phyloP scores from a whole-genome alignment of 2,329 filamentous ascomycete genomes.

The Fusarium sp. region DNA sequence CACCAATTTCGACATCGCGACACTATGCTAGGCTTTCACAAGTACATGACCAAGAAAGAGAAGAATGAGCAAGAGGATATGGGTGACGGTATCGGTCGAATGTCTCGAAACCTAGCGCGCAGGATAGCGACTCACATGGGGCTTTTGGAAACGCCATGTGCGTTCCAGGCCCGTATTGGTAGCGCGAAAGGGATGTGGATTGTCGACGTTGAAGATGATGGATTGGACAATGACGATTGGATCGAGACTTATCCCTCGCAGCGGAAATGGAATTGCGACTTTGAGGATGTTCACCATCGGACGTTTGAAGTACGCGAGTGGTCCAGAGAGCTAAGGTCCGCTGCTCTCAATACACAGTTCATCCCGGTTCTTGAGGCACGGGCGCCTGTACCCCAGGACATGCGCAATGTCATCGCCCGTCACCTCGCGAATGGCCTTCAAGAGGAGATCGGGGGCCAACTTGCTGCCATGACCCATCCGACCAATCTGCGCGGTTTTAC shows the following conservation, averaged over 20 bases:
- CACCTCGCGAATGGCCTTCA: conserved; percentile 61
- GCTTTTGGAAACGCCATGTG: conserved; percentile 65
- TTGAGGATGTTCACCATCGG: conserved; percentile 58
- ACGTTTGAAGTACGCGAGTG: conserved; percentile 71
- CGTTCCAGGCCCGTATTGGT: conserved; percentile 75
- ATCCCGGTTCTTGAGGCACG: conserved; percentile 73
- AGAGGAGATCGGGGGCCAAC: conserved; percentile 61
- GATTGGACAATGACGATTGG: conserved; percentile 61
- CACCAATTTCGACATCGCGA: conserved; percentile 53
- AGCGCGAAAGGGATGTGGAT: conserved; percentile 82
- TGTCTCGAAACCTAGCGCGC: conserved; percentile 68
- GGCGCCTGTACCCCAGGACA: conserved; percentile 54
- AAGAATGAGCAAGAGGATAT: conserved; percentile 55
- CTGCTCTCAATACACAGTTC: conserved; percentile 72
- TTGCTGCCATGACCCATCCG: conserved; percentile 60
- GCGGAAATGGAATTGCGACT: conserved; percentile 70
- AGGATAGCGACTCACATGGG: conserved; percentile 62
- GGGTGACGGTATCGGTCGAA: conserved; percentile 73
- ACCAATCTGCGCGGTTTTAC: conserved; percentile 64
- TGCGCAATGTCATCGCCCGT: conserved; percentile 59
- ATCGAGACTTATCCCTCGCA: conserved; percentile 75
- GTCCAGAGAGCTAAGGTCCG: conserved; percentile 49
- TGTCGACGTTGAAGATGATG: conserved; percentile 60
- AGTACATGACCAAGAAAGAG: conserved; percentile 70
- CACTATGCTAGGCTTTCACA: conserved; percentile 18